Evolutionary conservation across 2,329 filamentous ascomycete genomes (phyloP), one percentile per base, ranked within the genome.

Genomic region (Colletotrichum truncatum): DNA sequence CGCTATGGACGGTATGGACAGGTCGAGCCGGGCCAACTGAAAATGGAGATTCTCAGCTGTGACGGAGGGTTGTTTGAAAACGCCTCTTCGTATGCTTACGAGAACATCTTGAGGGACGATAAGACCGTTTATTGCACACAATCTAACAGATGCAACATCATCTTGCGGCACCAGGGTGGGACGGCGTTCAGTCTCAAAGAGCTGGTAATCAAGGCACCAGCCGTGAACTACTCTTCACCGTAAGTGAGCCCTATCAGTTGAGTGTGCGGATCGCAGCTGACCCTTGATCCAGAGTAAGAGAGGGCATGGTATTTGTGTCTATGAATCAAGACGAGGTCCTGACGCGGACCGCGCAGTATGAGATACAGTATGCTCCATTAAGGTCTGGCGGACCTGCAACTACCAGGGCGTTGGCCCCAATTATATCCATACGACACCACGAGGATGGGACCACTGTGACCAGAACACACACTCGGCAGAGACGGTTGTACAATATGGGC

Each of bases 261-360:
- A 67, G 60, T 61, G 23, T 36, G 32, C n/a, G n/a, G n/a, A n/a
- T n/a, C n/a, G n/a, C n/a, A n/a, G 67, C 56, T 62, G 62, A 67
- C 43, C 18, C 6, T 8, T 9, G 59, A 58, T 48, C 61, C 74
- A 95, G 93, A 57, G 90, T 97, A 56, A 91, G 95, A 77, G 92
- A 97, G 84, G 95, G 96, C 45, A 91, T 98, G 85, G 87, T 98
- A 1, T 98, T 98, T 73, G 86, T 98, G 26, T 88, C 93, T 46
- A 97, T 98, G 94, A 87, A 89, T 39, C 87, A 90, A 36, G 89
- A 97, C 70, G 90, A 96, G 66, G 81, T 96, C 1, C 79, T 96
- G 43, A 86, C 84, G 18, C 86, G 90, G 63, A 96, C 93, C 10
- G 86, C 91, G 6, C 85, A 89, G 66, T 95, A 95, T 74, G 88